Conservation (phyloP, 257 asterid species). For the Lavandula angustifolia region DNA sequence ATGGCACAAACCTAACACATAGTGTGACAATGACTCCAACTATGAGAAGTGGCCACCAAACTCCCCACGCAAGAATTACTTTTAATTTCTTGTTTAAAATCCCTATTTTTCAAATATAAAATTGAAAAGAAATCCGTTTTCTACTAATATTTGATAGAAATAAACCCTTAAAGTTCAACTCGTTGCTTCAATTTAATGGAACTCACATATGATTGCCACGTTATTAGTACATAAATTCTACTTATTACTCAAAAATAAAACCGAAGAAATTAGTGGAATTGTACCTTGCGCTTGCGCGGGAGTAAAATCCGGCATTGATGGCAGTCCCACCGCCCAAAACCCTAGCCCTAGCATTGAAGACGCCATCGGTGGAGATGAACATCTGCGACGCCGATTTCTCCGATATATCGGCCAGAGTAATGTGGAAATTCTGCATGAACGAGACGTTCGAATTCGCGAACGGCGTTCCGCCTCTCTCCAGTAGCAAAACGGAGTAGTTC, state of each 20-base stretch:
- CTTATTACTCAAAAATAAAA: neutral
- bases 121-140: too few relatives aligned
- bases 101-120: neutral
- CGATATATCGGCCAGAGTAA: constrained; percentile 76
- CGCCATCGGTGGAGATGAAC: constrained; percentile 92
- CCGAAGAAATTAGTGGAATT: constrained; percentile 1
- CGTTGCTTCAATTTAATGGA: too few relatives aligned
- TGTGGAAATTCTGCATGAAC: constrained; percentile 77
- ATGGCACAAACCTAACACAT: constrained; percentile 31
- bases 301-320: constrained; percentile 93
- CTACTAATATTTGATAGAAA: too few relatives aligned
- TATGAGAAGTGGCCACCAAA: constrained; percentile 12
- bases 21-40: constrained; percentile 17
- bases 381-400: constrained; percentile 79
- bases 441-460: constrained; percentile 81
- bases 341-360: constrained; percentile 78
- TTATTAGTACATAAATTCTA: too few relatives aligned
- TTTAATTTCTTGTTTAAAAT: neutral
- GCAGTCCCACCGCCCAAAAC: constrained; percentile 86
- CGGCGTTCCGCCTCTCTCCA: constrained; percentile 94
- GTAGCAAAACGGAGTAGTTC: constrained; percentile 66
- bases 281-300: constrained; percentile 90
- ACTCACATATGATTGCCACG: too few relatives aligned
- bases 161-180: too few relatives aligned
- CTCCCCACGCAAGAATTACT: neutral